A percentile compares a stretch with the other conserved stretches of the same genome.
Evolutionary conservation across 1,284 basidiomycete genomes (phyloP).

Genomic region (Ceratobasidium sp.): DNA sequence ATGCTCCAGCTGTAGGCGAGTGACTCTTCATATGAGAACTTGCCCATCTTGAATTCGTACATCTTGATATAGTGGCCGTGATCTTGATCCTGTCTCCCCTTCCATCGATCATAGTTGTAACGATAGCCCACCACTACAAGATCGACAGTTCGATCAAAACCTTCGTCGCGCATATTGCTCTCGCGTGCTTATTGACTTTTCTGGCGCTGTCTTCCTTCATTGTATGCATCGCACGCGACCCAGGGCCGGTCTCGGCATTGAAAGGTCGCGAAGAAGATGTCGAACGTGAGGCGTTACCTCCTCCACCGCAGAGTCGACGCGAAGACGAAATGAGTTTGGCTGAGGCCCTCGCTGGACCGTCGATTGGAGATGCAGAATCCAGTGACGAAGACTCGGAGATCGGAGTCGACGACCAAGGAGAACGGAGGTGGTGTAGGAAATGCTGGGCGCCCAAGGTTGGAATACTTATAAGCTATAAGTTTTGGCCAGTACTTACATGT

Average conservation of each 20-base stretch:
- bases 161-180: constrained; percentile 65
- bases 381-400: constrained; percentile 38
- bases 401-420: constrained; percentile 43
- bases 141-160: constrained; percentile 60
- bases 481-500: background rate
- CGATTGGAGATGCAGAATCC: constrained; percentile 5
- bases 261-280: constrained; percentile 46
- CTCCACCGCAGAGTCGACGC: constrained; percentile 42
- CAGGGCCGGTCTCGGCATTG: constrained; percentile 62
- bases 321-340: constrained; percentile 60
- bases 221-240: constrained; percentile 74
- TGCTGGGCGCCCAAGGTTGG: constrained; percentile 29
- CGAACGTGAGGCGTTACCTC: constrained; percentile 44
- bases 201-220: constrained; percentile 75
- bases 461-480: background rate
- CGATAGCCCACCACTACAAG: constrained; percentile 71
- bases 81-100: constrained; percentile 73
- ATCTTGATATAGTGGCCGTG: constrained; percentile 55
- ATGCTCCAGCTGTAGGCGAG: constrained; percentile 31
- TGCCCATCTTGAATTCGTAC: background rate
- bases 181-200: constrained; percentile 71
- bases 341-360: constrained; percentile 61
- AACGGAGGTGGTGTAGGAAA: constrained; percentile 73
- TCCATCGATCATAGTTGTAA: constrained; percentile 72
- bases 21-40: background rate